Conservation (phyloP, 179 eudicot species). For the Vitellaria paradoxa region DNA sequence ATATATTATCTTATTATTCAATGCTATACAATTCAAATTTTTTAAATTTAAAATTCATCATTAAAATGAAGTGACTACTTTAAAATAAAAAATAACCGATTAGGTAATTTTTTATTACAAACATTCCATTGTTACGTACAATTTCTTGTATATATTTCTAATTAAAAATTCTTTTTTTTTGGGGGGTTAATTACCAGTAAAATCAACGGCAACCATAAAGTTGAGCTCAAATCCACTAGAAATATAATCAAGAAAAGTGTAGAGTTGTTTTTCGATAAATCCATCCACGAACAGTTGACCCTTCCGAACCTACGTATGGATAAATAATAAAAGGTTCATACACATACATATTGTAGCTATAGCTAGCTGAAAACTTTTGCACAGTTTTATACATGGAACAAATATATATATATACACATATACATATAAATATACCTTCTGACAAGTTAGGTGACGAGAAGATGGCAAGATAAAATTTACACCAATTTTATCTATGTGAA, state of each 20-base stretch:
- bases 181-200: slow-evolving; percentile 55
- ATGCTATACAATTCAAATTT: too few relatives aligned
- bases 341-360: background rate
- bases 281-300: slow-evolving; percentile 76
- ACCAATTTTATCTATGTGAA: slow-evolving; percentile 47
- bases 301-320: slow-evolving; percentile 53
- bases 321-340: background rate
- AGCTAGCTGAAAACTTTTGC: background rate
- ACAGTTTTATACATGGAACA: background rate
- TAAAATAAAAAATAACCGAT: background rate
- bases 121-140: too few relatives aligned
- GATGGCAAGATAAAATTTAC: slow-evolving; percentile 49
- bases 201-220: slow-evolving; percentile 91
- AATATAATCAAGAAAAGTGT: slow-evolving; percentile 79
- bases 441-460: slow-evolving; percentile 41
- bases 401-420: slow-evolving; percentile 10
- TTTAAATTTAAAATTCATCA: background rate
- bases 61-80: background rate
- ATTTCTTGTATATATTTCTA: too few relatives aligned
- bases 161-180: background rate
- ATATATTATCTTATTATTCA: too few relatives aligned
- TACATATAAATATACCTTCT: slow-evolving; percentile 44
- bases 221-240: slow-evolving; percentile 88
- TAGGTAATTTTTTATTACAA: too few relatives aligned
- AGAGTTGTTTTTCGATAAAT: slow-evolving; percentile 46